phyloP scores from a whole-genome alignment of 2,329 filamentous ascomycete species.

The Ophidiomyces ophidiicola region DNA sequence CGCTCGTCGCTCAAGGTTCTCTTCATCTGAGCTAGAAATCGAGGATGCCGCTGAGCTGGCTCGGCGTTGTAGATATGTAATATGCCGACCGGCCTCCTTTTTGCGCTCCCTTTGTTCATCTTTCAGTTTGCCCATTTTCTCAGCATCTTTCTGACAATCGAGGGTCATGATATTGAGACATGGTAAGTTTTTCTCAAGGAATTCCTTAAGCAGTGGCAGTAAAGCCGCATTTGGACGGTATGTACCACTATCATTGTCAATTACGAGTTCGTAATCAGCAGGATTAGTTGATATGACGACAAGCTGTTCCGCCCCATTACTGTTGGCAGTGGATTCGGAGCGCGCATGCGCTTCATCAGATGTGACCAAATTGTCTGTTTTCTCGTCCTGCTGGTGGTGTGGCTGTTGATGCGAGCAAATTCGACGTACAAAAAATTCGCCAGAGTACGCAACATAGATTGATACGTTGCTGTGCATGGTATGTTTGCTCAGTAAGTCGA shows the following conservation, averaged over 20 bases:
- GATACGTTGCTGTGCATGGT: constrained; percentile 93
- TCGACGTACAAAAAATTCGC: constrained; percentile 81
- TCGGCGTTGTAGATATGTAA: constrained; percentile 42
- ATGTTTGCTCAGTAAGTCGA: constrained; percentile 87
- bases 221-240: constrained; percentile 74
- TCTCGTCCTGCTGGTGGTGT: constrained; percentile 21
- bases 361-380: constrained; percentile 26
- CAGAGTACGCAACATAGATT: constrained; percentile 80
- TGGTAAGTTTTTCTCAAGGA: constrained; percentile 60
- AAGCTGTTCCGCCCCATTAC: constrained; percentile 32
- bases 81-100: constrained; percentile 46
- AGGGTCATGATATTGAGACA: constrained; percentile 62
- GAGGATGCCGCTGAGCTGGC: constrained; percentile 32
- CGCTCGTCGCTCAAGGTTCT: constrained; percentile 35
- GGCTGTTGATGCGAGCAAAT: constrained; percentile 24
- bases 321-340: constrained; percentile 20
- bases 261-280: constrained; percentile 65
- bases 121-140: constrained; percentile 64
- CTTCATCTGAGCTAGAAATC: constrained; percentile 45
- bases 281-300: constrained; percentile 42
- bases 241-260: constrained; percentile 91
- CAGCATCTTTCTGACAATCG: constrained; percentile 60
- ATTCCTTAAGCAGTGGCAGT: constrained; percentile 58
- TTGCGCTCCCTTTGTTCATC: constrained; percentile 60
- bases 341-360: constrained; percentile 25